Conservation (phyloP, 768 basidiomycete species). For the Amanita jacksonii region DNA sequence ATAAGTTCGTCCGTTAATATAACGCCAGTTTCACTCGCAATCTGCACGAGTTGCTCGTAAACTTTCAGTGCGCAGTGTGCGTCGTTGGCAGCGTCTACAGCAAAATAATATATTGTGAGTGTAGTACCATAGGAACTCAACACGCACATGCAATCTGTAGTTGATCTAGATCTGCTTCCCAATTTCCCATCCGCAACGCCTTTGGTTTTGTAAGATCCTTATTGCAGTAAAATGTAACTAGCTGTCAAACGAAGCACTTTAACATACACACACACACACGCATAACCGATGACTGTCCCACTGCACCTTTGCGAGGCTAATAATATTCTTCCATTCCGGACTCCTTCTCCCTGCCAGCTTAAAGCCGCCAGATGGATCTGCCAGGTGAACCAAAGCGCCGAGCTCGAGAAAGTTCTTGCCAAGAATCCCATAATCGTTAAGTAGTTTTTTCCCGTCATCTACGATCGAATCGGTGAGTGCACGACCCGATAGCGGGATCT, state of each 20-base stretch:
- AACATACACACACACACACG: background rate
- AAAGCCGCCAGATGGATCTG: slow-evolving; percentile 16
- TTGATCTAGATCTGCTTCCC: slow-evolving; percentile 21
- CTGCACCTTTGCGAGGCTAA: slow-evolving; percentile 24
- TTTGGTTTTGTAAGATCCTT: slow-evolving; percentile 22
- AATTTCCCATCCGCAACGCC: slow-evolving; percentile 22
- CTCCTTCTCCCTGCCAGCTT: background rate
- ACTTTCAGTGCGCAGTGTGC: slow-evolving; percentile 24
- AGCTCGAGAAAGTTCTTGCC: slow-evolving; percentile 26
- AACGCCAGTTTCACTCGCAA: slow-evolving; percentile 15
- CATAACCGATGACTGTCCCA: slow-evolving; percentile 4
- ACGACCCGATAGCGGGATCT: background rate
- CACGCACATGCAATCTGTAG: slow-evolving; percentile 21
- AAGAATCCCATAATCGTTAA: slow-evolving; percentile 29
- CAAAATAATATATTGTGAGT: background rate
- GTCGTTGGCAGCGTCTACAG: slow-evolving; percentile 29
- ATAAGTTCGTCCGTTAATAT: slow-evolving; percentile 9
- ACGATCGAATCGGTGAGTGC: background rate
- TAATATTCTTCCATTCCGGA: slow-evolving; percentile 17
- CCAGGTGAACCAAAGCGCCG: slow-evolving; percentile 21
- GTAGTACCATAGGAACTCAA: too few species aligned
- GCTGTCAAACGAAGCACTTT: slow-evolving; percentile 11
- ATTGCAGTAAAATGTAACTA: slow-evolving; percentile 22
- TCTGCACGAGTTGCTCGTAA: slow-evolving; percentile 18
- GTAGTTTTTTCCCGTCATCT: slow-evolving; percentile 31